Evolutionary conservation across 352 stramenopile species (phyloP), one percentile per base, ranked within the genome.

Genomic region (Lagenidium sp.): DNA sequence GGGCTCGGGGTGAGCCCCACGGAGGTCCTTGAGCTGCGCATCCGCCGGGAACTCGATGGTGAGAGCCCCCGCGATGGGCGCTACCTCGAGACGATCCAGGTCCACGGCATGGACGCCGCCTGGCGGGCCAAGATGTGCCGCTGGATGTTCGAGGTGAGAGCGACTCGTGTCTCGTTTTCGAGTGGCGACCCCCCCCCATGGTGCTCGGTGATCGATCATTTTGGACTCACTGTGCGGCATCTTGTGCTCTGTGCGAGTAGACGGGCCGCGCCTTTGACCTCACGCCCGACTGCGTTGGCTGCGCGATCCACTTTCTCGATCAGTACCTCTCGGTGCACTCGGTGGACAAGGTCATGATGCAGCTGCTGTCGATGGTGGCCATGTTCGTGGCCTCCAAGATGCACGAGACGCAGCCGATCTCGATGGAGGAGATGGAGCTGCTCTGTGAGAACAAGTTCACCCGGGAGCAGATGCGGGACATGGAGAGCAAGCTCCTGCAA

Each of bases 391-490:
- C 74, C 25, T 77, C 67, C 54, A 90, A 90, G 61, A 71, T 90
- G 60, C 60, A 83, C 51, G 77, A 90, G 52, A 47, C 63, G 3
- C 65, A 76, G 37, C 74, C 77, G 22, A 82, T 87, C 36, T 57
- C 78, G 5, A 59, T 87, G 24, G 73, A 85, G 41, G 74, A 90
- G 45, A 83, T 87, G 57, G 59, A 67, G 15, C 57, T 85, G 38
- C 72, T 90, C 37, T 90, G 71, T 38, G 71, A 86, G 35, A 57
- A 65, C 57, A 84, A 83, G 52, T 90, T 87, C 47, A 68, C 71
- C 10, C 61, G 62, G 4, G 44, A 57, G 1, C 63, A 90, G 42
- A 86, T 90, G 48, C 40, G 71, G 5, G 54, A 64, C 15, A 56
- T 79, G 25, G 77, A 90, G 44, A 52, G 50, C 44, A 60, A 80